Conservation (phyloP, 2,329 filamentous ascomycete genomes). For the Colletotrichum orchidophilum region DNA sequence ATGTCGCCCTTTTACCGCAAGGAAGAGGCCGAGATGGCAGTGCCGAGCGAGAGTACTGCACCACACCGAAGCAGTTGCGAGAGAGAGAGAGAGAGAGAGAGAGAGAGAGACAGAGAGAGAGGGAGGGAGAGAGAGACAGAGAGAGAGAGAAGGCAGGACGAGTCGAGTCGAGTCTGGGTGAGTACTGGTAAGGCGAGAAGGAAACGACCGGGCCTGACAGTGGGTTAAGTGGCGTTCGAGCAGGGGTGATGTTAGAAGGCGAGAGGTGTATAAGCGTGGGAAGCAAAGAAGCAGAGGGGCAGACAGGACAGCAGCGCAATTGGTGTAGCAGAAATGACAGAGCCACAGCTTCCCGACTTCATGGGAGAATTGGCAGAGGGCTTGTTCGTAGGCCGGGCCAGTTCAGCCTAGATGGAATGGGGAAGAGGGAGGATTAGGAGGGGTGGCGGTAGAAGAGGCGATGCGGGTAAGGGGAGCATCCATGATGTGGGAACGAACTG, state of each 20-base stretch:
- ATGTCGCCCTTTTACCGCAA: not conserved
- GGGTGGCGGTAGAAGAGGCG: slow-evolving; percentile 26
- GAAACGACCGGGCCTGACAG: slow-evolving; percentile 12
- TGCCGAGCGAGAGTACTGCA: not conserved
- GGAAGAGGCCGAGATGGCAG: slow-evolving; percentile 15
- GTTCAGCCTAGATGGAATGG: slow-evolving; percentile 17
- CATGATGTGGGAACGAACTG: slow-evolving; percentile 24
- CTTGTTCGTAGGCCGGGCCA: not conserved
- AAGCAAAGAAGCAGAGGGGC: not conserved
- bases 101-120: too few relatives aligned
- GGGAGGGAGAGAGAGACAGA: too few relatives aligned
- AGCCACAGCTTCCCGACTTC: not conserved
- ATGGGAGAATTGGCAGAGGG: slow-evolving; percentile 1
- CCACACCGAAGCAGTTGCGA: slow-evolving; percentile 13
- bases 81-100: too few relatives aligned
- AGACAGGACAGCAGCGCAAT: not conserved
- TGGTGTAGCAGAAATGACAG: not conserved
- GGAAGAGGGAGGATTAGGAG: not conserved
- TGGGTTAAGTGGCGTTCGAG: slow-evolving; percentile 29
- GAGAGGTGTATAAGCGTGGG: slow-evolving; percentile 8
- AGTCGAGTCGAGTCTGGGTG: not conserved
- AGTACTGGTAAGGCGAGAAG: slow-evolving; percentile 14
- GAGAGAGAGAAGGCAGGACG: slow-evolving; percentile 15
- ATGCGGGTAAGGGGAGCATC: slow-evolving; percentile 28
- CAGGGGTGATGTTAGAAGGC: slow-evolving; percentile 16